A percentile compares a stretch with the other conserved stretches of the same genome.
Conservation (phyloP, 2,329 filamentous ascomycete genomes). For the Eurotiales sp. region DNA sequence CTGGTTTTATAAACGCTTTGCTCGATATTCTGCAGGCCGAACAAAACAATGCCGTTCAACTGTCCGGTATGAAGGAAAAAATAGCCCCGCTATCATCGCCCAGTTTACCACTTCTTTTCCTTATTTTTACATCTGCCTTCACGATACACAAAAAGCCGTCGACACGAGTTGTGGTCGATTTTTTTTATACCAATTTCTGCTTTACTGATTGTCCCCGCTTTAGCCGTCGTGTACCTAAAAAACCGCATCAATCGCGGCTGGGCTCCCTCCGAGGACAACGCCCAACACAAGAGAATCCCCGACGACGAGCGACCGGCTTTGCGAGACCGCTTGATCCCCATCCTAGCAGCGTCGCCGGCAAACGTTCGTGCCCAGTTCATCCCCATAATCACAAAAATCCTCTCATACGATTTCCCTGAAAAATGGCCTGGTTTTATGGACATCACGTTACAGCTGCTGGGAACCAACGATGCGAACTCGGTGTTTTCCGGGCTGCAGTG, state of each 20-base stretch:
- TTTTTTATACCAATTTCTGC: constrained; percentile 7
- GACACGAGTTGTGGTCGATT: not conserved
- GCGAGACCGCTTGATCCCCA: constrained; percentile 80
- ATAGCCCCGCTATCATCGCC: constrained; percentile 16
- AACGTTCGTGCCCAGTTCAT: constrained; percentile 89
- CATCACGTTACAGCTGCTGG: constrained; percentile 82
- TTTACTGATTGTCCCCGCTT: constrained; percentile 11
- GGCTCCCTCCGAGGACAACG: constrained; percentile 71
- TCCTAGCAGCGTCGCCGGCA: constrained; percentile 74
- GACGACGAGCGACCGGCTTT: constrained; percentile 88
- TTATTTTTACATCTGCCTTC: too few relatives aligned
- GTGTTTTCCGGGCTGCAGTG: constrained; percentile 94
- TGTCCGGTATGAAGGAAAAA: constrained; percentile 68
- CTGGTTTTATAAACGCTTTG: constrained; percentile 85
- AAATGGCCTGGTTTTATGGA: constrained; percentile 94
- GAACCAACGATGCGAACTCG: constrained; percentile 77
- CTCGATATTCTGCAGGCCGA: constrained; percentile 87
- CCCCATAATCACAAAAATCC: constrained; percentile 89
- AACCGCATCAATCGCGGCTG: constrained; percentile 94
- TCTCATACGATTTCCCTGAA: constrained; percentile 91
- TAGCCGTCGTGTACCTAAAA: constrained; percentile 96
- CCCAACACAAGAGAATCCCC: constrained; percentile 69
- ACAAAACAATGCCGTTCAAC: constrained; percentile 75
- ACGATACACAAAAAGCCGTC: too few relatives aligned
- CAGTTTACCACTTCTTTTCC: not conserved